A percentile compares a stretch with the other conserved stretches of the same genome.
These are phyloP conservation scores for Aquanectria penicillioides DNA, from an alignment of 2,329 filamentous ascomycete species.

Conservation along the genomic window DNA sequence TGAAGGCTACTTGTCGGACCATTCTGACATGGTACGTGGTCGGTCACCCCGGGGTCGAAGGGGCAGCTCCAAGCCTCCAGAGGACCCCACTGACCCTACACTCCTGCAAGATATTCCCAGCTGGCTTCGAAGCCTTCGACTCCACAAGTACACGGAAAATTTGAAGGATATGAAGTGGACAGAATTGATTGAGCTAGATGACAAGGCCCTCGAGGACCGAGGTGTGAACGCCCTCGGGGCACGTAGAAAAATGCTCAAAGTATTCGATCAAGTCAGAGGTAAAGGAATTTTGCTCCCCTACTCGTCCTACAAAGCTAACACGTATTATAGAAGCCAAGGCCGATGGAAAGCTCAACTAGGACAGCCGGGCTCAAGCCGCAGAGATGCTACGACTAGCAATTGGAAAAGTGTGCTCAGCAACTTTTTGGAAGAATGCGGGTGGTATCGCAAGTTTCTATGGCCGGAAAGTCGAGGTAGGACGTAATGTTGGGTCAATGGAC, in stretches of 20 bases:
- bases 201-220: conserved; percentile 89
- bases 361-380: conserved; percentile 15
- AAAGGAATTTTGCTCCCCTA: conserved; percentile 38
- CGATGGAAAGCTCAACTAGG: conserved; percentile 73
- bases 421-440: conserved; percentile 13
- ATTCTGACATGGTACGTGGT: conserved; percentile 89
- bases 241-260: conserved; percentile 97
- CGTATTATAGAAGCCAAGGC: conserved; percentile 70
- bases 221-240: conserved; percentile 96
- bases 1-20: conserved; percentile 92
- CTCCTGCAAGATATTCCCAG: conserved; percentile 94
- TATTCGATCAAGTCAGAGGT: conserved; percentile 95
- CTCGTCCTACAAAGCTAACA: conserved; percentile 30
- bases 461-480: conserved; percentile 14
- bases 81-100: conserved; percentile 92
- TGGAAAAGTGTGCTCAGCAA: conserved; percentile 9
- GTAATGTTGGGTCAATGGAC: conserved; percentile 8
- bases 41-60: conserved; percentile 91
- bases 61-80: conserved; percentile 95
- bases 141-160: conserved; percentile 99
- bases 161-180: conserved; percentile 98
- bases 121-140: conserved; percentile 91
- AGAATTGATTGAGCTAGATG: conserved; percentile 89
- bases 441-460: conserved; percentile 12
- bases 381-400: conserved; percentile 21